Base-by-base conservation (phyloP, 345 rosid species). In the Aurinia saxatilis region DNA sequence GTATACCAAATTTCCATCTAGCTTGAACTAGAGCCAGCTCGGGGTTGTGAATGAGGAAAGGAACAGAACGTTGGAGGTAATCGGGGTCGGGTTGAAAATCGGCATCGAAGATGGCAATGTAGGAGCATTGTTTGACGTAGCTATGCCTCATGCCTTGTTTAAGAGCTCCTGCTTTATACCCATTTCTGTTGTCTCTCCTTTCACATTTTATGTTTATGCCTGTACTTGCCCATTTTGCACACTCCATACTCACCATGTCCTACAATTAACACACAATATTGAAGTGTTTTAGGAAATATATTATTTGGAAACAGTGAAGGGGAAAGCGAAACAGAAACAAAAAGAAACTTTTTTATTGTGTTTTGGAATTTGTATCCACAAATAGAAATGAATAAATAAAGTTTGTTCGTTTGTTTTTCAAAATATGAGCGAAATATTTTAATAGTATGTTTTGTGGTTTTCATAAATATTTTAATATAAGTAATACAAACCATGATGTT, bases 111-210 rank as follows among this genome's bases (percentile, higher is more conserved):
- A 83, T 75, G 12, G 79, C 87, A 5, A 79, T 72, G 61, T 57
- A 77, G 33, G 63, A 74, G 50, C 85, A 84, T 16, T 53, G 68
- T 41, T 76, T 82, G 8, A 77, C 80, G n/a, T 82, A 84, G 61
- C 76, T 70, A 53, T 69, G 81, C 48, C 73, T 83, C 87, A 81
- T 75, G 42, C 87, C 88, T 63, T 83, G 84, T 63, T 72, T 80
- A 5, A 80, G 81, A 25, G 86, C 77, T 33, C 77, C 77, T 16
- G 84, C 84, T 67, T 84, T 84, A 50, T 81, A 79, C 0, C 86
- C 84, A 19, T 76, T 76, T 66, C 86, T 76, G 51, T 74, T 81
- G 60, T 73, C 61, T 56, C 77, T 67, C 29, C 67, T 73, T 44
- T 73, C 77, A 36, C 72, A 73, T 56, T 73, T 73, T 56, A 73